Percentiles rank a stretch among this genome's conserved stretches.
These are phyloP conservation scores for Heritiera fomes DNA, from an alignment of 345 rosid species.

Conservation along the genomic window DNA sequence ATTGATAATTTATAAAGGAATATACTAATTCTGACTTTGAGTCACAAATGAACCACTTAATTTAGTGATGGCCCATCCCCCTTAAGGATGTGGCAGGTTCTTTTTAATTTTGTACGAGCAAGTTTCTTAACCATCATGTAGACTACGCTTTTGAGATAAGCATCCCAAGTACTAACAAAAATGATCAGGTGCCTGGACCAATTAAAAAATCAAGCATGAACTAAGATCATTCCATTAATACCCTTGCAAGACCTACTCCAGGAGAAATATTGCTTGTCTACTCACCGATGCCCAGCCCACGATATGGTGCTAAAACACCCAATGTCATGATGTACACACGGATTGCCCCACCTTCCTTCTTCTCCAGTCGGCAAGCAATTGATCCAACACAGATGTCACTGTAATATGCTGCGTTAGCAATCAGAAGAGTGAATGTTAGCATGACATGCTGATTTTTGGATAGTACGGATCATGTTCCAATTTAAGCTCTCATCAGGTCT, in stretches of 20 bases:
- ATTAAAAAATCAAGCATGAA: constrained; percentile 1
- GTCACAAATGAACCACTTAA: not conserved
- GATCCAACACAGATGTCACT: constrained; percentile 95
- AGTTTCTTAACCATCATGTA: not conserved
- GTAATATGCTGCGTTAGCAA: constrained; percentile 69
- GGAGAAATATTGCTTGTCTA: constrained; percentile 10
- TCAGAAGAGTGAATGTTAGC: constrained; percentile 4
- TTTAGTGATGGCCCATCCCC: not conserved
- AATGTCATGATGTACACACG: constrained; percentile 93
- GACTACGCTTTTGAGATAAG: not conserved
- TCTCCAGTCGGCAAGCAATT: constrained; percentile 92
- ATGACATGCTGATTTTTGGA: not conserved
- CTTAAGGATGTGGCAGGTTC: not conserved
- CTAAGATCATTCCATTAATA: not conserved
- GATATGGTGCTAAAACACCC: constrained; percentile 96
- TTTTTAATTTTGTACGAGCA: not conserved
- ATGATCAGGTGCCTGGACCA: not conserved
- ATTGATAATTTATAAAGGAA: not conserved
- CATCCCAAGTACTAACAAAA: not conserved
- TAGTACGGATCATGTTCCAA: not conserved
- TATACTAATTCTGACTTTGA: not conserved
- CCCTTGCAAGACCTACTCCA: not conserved
- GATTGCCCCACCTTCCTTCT: constrained; percentile 73
- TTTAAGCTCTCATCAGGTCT: not conserved
- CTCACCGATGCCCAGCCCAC: constrained; percentile 92